Base-by-base conservation (phyloP, 2,329 filamentous ascomycete species). In the Fusarium hainanense region DNA sequence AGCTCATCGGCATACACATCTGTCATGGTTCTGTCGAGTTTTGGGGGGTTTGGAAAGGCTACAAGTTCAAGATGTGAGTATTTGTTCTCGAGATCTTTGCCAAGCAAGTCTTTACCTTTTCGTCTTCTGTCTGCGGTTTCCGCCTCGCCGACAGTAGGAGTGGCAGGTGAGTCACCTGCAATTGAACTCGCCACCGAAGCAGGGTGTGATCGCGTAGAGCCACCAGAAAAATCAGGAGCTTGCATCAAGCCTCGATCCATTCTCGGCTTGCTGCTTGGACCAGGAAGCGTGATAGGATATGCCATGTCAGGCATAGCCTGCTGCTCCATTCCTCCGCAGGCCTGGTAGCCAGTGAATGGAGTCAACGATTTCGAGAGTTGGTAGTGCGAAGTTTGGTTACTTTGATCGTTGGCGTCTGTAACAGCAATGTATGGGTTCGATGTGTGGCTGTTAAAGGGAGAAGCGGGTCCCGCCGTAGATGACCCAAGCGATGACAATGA, bases 1-100 rank as follows among this genome's bases (percentile, higher is more conserved):
- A 97, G 86, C 78, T 96, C 93, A 78, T 97, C 94, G 74, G 89
- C 87, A 76, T 92, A 95, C 51, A 93, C 87, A 76, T 97, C 93
- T 20, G 93, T 95, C 82, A 96, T 93, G 1, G 94, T 96, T 59
- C 93, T 87, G 72, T 94, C 91, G 69, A 97, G 87, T 80, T 95
- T 96, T 27, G 94, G 92, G 27, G 90, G 83, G 41, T 84, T 83
- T 66, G 83, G 79, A 70, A 82, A 83, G 70, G 88, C 85, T 81
- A 58, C 11, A 76, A 82, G 79, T 76, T 77, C 81, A 78, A 46
- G 55, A 12, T 84, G 90, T 94, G 89, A 94, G 91, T 89, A 37
- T 41, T 54, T 51, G 20, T 75, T 61, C 56, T 54, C 41, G 34
- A 48, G 42, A 43, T 54, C 49, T 42, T 43, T 56, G 20, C 49